Percentiles rank a stretch among this genome's conserved stretches.
These are phyloP conservation scores for Trichoderma endophyticum DNA, from an alignment of 2,329 filamentous ascomycete species.

Conservation along the genomic window DNA sequence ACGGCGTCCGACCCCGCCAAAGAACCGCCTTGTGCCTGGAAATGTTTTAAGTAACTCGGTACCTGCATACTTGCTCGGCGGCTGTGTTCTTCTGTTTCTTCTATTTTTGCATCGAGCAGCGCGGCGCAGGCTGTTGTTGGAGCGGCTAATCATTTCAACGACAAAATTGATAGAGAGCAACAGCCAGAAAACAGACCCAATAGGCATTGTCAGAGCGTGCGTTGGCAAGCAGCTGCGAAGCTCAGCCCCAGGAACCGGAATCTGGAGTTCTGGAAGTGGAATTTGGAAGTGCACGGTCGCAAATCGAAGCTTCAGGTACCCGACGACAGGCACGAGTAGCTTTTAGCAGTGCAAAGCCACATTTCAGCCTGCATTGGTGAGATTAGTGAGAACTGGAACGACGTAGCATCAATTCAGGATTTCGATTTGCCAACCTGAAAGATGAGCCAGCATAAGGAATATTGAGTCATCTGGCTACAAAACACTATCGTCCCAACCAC, in stretches of 20 bases:
- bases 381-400: not conserved
- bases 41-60: not conserved
- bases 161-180: not conserved
- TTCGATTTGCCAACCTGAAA: not conserved
- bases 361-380: not conserved
- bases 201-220: not conserved
- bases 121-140: not conserved
- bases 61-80: not conserved
- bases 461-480: not conserved
- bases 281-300: not conserved
- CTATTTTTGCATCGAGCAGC: not conserved
- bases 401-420: not conserved
- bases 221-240: not conserved
- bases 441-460: not conserved
- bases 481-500: not conserved
- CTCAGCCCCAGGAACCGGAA: not conserved
- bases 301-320: not conserved
- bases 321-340: not conserved
- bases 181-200: not conserved
- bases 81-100: not conserved
- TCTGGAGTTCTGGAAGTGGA: not conserved
- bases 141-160: not conserved
- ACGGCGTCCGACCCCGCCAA: not conserved
- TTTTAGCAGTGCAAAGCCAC: not conserved
- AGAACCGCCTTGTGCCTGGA: slow-evolving; percentile 12